Evolutionary conservation across 1,284 basidiomycete genomes (phyloP).

Genomic region (Irpex sp.): DNA sequence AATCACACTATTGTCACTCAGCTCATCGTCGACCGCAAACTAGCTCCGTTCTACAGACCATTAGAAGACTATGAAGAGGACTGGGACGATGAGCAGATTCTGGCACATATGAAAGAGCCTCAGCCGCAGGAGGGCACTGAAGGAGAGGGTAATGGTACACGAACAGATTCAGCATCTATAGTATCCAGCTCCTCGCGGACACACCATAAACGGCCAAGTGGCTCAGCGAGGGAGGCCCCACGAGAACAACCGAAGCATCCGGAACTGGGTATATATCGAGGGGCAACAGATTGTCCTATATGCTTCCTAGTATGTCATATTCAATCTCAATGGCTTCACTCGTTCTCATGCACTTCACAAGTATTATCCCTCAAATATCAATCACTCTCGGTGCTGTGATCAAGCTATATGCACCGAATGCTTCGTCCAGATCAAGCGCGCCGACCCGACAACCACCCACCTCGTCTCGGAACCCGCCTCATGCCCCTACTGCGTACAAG

Average conservation of each 20-base stretch:
- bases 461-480: slow-evolving; percentile 90
- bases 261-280: slow-evolving; percentile 77
- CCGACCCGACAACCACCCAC: slow-evolving; percentile 89
- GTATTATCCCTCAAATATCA: slow-evolving; percentile 95
- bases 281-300: slow-evolving; percentile 96
- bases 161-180: slow-evolving; percentile 24
- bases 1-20: slow-evolving; percentile 83
- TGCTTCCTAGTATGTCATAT: slow-evolving; percentile 89
- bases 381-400: slow-evolving; percentile 94
- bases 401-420: slow-evolving; percentile 99
- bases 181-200: slow-evolving; percentile 24
- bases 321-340: slow-evolving; percentile 11
- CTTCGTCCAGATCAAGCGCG: slow-evolving; percentile 97
- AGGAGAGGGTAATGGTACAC: slow-evolving; percentile 21
- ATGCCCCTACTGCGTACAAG: slow-evolving; percentile 96
- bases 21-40: slow-evolving; percentile 80
- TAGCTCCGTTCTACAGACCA: slow-evolving; percentile 95
- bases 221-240: slow-evolving; percentile 41
- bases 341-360: slow-evolving; percentile 25
- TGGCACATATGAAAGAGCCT: slow-evolving; percentile 65
- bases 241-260: slow-evolving; percentile 56
- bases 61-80: slow-evolving; percentile 88
- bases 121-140: slow-evolving; percentile 39
- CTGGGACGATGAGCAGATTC: slow-evolving; percentile 82
- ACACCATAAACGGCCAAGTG: slow-evolving; percentile 44